A percentile compares a stretch with the other conserved stretches of the same genome.
phyloP scores from a whole-genome alignment of 1,139 yeast species.

The Wickerhamomyces sp. region DNA sequence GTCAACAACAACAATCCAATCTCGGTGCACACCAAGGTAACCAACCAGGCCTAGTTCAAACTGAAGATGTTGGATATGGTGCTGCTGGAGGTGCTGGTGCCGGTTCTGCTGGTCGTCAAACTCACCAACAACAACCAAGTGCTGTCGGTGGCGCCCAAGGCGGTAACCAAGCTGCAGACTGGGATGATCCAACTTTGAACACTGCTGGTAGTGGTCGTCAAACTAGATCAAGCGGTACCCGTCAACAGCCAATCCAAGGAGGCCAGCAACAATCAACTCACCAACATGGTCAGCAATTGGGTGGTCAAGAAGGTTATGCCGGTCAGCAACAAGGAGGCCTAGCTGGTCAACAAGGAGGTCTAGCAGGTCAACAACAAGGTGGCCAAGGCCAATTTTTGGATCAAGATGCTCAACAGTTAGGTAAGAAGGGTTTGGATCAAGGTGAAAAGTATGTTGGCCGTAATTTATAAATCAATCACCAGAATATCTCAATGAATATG shows the following conservation, averaged over 20 bases:
- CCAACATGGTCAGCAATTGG: conserved; percentile 4
- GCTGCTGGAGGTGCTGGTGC: not conserved
- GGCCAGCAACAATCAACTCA: not conserved
- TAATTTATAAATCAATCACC: conserved; percentile 20
- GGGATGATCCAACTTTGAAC: conserved; percentile 1
- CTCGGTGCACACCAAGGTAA: conserved; percentile 4
- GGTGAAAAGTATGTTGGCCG: conserved; percentile 21
- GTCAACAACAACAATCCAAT: not conserved
- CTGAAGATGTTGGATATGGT: not conserved
- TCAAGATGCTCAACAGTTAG: too few species aligned
- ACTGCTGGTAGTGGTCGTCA: conserved; percentile 13
- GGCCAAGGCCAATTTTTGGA: too few species aligned
- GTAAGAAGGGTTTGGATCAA: conserved; percentile 17
- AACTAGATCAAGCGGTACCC: conserved; percentile 16
- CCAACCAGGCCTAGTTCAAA: not conserved
- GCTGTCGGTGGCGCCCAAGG: not conserved
- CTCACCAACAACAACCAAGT: not conserved
- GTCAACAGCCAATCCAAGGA: conserved; percentile 3
- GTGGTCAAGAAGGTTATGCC: too few species aligned
- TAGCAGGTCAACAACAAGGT: conserved; percentile 6
- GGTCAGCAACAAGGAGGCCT: too few species aligned
- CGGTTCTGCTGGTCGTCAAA: not conserved
- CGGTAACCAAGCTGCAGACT: conserved; percentile 2
- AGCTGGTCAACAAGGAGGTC: conserved; percentile 5
- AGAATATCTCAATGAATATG: too few species aligned